Percentiles rank a stretch among this genome's conserved stretches.
Conservation (phyloP, 176 grass and related monocot genomes). For the Chloris gayana region DNA sequence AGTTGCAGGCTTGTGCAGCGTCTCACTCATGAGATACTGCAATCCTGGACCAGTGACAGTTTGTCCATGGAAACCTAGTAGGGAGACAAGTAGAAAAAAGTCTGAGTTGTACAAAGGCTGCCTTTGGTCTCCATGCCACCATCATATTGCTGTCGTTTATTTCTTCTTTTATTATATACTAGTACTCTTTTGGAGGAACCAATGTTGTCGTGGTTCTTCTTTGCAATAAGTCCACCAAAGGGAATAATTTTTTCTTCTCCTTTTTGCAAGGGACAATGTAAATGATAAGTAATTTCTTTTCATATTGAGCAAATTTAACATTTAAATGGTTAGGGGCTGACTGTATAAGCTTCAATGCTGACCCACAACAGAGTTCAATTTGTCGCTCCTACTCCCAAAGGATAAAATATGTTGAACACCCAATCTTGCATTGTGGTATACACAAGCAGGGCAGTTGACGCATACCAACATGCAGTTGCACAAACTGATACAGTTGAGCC, state of each 20-base stretch:
- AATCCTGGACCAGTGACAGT: constrained; percentile 33
- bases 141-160: constrained; percentile 11
- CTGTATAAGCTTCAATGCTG: not conserved
- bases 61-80: constrained; percentile 33
- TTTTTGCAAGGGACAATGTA: not conserved
- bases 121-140: constrained; percentile 30
- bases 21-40: no score
- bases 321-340: not conserved
- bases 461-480: constrained; percentile 27
- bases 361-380: not conserved
- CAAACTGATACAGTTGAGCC: constrained; percentile 25
- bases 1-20: constrained; percentile 20
- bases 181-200: no score
- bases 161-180: not conserved
- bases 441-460: constrained; percentile 20
- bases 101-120: constrained; percentile 21
- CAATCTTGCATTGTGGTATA: constrained; percentile 48
- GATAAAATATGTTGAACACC: not conserved
- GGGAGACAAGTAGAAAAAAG: constrained; percentile 28
- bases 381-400: not conserved
- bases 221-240: not conserved
- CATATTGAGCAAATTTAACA: constrained; percentile 19
- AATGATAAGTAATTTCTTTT: not conserved
- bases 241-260: not conserved
- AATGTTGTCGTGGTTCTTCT: not conserved